A percentile compares a stretch with the other conserved stretches of the same genome.
These are phyloP conservation scores for Chalciporus sphaerocephalus DNA, from an alignment of 768 basidiomycete species.

Conservation along the genomic window DNA sequence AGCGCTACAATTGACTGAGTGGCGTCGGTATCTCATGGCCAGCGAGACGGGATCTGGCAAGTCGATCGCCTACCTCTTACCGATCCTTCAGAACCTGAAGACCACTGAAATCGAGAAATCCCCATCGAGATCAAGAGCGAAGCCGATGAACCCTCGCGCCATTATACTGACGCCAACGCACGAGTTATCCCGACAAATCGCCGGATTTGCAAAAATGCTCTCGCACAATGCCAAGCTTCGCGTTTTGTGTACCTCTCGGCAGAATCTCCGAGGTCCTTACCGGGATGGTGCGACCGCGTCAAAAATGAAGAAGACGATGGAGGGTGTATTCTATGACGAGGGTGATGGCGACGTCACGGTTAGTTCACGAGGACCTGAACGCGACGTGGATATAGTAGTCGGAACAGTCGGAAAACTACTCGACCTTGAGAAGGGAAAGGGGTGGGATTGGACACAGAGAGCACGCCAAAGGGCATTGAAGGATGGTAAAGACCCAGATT, in stretches of 20 bases:
- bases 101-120: conserved; percentile 42
- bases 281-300: conserved; percentile 40
- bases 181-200: conserved; percentile 79
- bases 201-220: conserved; percentile 68
- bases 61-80: conserved; percentile 85
- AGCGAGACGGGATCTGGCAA: conserved; percentile 92
- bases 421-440: conserved; percentile 52
- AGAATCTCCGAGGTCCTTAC: conserved; percentile 38
- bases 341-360: conserved; percentile 29
- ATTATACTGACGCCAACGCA: conserved; percentile 86
- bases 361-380: conserved; percentile 15
- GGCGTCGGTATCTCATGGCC: conserved; percentile 61
- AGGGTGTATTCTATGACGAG: conserved; percentile 17
- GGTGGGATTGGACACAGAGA: conserved; percentile 46
- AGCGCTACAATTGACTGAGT: conserved; percentile 14
- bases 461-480: conserved; percentile 21
- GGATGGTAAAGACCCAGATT: conserved; percentile 18
- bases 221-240: conserved; percentile 73
- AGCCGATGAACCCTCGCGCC: conserved; percentile 60
- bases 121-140: conserved; percentile 12
- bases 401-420: conserved; percentile 63
- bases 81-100: conserved; percentile 77
- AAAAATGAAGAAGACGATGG: conserved; percentile 38
- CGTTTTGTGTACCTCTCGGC: conserved; percentile 64
- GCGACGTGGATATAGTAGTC: conserved; percentile 52